Base-by-base conservation (phyloP, 169 alveolate genomes). In the Theileria sp. region DNA sequence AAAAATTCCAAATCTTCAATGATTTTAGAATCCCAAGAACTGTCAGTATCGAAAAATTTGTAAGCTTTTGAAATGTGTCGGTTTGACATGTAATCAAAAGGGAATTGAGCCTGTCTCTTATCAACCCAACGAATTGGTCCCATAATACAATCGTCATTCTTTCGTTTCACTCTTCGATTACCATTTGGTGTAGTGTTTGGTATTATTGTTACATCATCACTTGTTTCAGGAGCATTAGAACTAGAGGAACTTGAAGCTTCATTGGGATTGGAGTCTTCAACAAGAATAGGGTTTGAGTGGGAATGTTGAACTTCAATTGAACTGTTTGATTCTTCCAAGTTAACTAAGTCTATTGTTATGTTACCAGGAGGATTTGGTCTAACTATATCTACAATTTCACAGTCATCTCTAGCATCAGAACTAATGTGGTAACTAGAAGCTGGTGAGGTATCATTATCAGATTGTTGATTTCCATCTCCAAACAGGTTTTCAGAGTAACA, bases 91-190 rank as follows among this genome's bases (percentile, higher is more conserved):
- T 83, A 83, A 15, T 77, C 86, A 10, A 70, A 28, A 3, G 89
- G 82, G 26, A 13, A 69, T 10, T 13, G 23, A 3, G 75, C 21
- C 38, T 26, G 67, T n/a, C 44, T 54, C 7, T 62, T 76, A 12
- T 81, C 44, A 23, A 50, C 80, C 89, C 89, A 83, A 12, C 26
- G 73, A 23, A 83, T 78, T 13, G 89, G 86, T 19, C 89, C 89
- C 51, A 83, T 56, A 9, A 83, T 38, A 25, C 70, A 32, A 12
- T 83, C 89, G 58, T 83, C 89, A 49, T 71, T 82, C 12, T 76
- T 82, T n/a, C 38, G 72, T 3, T 64, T 38, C 50, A 26, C 25
- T 19, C 10, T 26, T 17, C 38, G 49, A 5, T 49, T 17, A 34
- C 28, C 0, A 25, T 69, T 69, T 32, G 50, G 32, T 1, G 44